Conservation (phyloP, 139 green algal genomes). For the Pseudopediastrum boryanum region DNA sequence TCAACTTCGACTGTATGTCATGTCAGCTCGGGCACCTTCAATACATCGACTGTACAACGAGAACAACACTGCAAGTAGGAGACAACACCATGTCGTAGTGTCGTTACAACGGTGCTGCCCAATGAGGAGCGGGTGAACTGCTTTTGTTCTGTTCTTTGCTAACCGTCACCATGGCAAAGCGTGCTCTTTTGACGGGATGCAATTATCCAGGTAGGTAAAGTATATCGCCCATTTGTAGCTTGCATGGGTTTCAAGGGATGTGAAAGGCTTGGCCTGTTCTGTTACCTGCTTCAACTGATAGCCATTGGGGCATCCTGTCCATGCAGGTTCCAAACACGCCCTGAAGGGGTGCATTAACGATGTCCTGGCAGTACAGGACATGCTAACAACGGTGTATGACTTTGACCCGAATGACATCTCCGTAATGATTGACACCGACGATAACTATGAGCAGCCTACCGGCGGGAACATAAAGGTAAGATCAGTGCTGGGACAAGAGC, state of each 20-base stretch:
- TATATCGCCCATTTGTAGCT: background rate
- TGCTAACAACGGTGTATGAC: conserved; percentile 61
- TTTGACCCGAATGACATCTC: conserved; percentile 59
- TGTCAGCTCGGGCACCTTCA: too few species aligned
- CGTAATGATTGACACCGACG: conserved; percentile 66
- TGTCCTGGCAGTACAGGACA: conserved; percentile 53
- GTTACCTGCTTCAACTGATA: background rate
- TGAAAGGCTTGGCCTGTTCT: background rate
- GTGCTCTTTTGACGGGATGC: conserved; percentile 64
- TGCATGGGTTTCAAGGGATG: background rate
- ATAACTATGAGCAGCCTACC: conserved; percentile 53
- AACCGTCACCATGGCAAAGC: conserved; percentile 47
- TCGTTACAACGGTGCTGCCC: too few species aligned
- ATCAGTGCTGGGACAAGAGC: background rate
- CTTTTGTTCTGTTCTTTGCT: too few species aligned
- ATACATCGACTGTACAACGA: too few species aligned
- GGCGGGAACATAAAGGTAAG: conserved; percentile 76
- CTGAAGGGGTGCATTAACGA: conserved; percentile 80
- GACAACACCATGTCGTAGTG: too few species aligned
- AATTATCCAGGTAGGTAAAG: conserved; percentile 59
- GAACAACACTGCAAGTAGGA: too few species aligned
- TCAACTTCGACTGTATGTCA: too few species aligned
- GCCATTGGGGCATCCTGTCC: background rate
- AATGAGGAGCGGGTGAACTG: too few species aligned
- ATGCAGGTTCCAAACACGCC: conserved; percentile 51